Evolutionary conservation across 805 yeast species (phyloP).

Genomic region (Starmerella apis): DNA sequence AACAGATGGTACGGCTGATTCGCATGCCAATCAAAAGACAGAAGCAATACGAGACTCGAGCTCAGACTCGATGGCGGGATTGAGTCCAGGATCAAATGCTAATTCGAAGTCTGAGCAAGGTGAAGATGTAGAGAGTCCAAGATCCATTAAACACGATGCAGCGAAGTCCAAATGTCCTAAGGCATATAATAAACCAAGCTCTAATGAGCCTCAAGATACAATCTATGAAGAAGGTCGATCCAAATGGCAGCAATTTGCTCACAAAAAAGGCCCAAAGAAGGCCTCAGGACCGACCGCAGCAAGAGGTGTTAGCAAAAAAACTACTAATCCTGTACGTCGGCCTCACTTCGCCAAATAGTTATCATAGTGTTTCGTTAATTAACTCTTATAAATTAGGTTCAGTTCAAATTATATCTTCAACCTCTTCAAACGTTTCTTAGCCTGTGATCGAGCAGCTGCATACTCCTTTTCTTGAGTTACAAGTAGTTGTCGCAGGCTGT

Average conservation of each 20-base stretch:
- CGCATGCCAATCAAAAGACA: too few relatives aligned
- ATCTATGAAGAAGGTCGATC: neutral
- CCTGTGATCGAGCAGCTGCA: slow-evolving; percentile 16
- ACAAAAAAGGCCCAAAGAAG: neutral
- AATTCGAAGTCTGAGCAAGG: too few relatives aligned
- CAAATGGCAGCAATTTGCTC: neutral
- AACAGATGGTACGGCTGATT: too few relatives aligned
- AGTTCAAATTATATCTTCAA: slow-evolving; percentile 7
- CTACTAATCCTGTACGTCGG: neutral
- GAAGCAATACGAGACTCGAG: too few relatives aligned
- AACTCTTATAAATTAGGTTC: neutral
- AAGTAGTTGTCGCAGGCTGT: slow-evolving; percentile 10
- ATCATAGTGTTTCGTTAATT: neutral
- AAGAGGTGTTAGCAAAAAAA: neutral
- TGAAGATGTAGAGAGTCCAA: too few relatives aligned
- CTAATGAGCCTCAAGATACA: neutral
- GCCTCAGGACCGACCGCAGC: neutral
- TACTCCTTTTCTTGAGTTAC: slow-evolving; percentile 13
- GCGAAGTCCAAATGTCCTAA: too few relatives aligned
- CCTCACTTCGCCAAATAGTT: neutral
- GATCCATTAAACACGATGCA: too few relatives aligned
- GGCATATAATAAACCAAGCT: too few relatives aligned
- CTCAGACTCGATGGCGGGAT: too few relatives aligned
- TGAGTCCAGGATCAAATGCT: too few relatives aligned
- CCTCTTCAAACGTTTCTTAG: slow-evolving; percentile 20